Percentiles rank a stretch among this genome's conserved stretches.
phyloP scores from a whole-genome alignment of 805 yeast genomes.

The Cyberlindnera galapagoensis region DNA sequence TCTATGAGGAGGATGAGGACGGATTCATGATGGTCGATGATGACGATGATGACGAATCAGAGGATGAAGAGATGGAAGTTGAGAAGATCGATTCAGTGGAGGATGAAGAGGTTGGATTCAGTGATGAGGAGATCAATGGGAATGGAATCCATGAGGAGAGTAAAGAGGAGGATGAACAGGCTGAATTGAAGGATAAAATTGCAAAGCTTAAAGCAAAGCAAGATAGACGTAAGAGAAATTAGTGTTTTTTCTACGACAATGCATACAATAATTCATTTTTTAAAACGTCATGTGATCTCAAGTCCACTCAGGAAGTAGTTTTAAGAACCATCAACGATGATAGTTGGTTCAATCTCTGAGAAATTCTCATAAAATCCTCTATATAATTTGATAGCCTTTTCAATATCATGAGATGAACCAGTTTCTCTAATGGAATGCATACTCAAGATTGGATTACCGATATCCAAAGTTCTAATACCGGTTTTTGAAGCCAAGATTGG shows the following conservation, averaged over 20 bases:
- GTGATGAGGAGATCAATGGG: slow-evolving; percentile 26
- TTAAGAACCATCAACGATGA: slow-evolving; percentile 33
- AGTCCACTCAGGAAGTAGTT: slow-evolving; percentile 1
- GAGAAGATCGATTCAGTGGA: slow-evolving; percentile 19
- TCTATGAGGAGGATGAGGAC: slow-evolving; percentile 27
- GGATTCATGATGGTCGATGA: slow-evolving; percentile 27
- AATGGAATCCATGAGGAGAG: slow-evolving; percentile 15
- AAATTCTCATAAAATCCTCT: slow-evolving; percentile 50
- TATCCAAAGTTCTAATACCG: slow-evolving; percentile 81
- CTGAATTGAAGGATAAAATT: slow-evolving; percentile 17
- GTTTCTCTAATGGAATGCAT: slow-evolving; percentile 96
- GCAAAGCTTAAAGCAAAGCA: slow-evolving; percentile 20
- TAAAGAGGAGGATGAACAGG: slow-evolving; percentile 23
- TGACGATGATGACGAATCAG: slow-evolving; percentile 26
- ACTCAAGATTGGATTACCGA: slow-evolving; percentile 87
- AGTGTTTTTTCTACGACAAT: slow-evolving; percentile 1
- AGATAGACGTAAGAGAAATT: slow-evolving; percentile 14
- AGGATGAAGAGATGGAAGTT: slow-evolving; percentile 16
- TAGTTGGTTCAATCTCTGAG: slow-evolving; percentile 34
- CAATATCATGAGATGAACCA: slow-evolving; percentile 74
- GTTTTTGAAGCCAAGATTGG: slow-evolving; percentile 84
- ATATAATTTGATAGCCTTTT: slow-evolving; percentile 54
- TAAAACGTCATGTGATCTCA: not conserved
- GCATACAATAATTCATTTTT: too few species aligned
- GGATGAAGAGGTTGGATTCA: slow-evolving; percentile 29